Base-by-base conservation (phyloP, 805 yeast genomes). In the Pichia occidentalis region DNA sequence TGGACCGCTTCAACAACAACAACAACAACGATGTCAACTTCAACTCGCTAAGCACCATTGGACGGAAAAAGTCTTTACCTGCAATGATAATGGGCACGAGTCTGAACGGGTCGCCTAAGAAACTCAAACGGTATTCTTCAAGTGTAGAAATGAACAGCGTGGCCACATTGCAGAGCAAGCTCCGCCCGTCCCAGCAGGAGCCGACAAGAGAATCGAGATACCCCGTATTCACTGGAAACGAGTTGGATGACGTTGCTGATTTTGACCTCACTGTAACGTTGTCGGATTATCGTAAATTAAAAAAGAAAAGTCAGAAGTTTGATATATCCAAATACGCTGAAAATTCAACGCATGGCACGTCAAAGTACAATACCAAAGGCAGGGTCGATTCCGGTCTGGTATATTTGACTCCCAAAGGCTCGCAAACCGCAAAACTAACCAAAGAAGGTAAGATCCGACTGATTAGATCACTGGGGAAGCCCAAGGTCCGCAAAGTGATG, bases 401-500 rank as follows among this genome's bases (percentile, higher is more conserved):
- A n/a, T 12, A 22, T 23, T 7, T 17, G 5, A 21, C 23, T 7
- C 11, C 35, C 9, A 27, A 13, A 4, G 37, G 24, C 21, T 37
- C 50, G 11, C 30, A 42, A 26, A 42, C 44, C 13, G 39, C 48
- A 11, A 34, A 59, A 29, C 40, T 59, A 14, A 53, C 53, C 24
- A 56, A 51, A 33, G 59, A 57, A 25, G 63, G 63, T 2, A 59
- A 57, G 35, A 42, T 59, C 22, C 54, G 46, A 36, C 43, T 54
- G 24, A 59, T 59, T 8, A 42, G 55, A 20, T 50, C 59, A 0
- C 40, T 59, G 41, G 58, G 57, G 4, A 52, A 46, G 23, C 49
- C 45, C 17, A 47, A 46, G 29, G 39, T 52, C 3, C 49, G 48
- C 30, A 54, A 56, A 35, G 52, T 50, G 6, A 40, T 54, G 29